Conservation (phyloP, 148 eudicot species). For the Polygonum maritimum region DNA sequence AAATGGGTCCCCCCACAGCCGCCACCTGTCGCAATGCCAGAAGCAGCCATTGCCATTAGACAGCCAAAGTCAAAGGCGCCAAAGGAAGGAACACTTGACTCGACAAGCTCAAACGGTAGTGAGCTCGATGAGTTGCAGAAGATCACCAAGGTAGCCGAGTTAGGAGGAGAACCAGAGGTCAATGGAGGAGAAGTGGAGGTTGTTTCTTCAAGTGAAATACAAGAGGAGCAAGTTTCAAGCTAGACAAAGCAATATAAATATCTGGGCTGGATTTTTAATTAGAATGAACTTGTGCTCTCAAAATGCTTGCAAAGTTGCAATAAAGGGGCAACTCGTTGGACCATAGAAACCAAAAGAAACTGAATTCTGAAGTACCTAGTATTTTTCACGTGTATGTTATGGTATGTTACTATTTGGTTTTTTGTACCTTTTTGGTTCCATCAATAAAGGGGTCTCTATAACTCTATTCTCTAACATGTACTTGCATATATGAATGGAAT, state of each 20-base stretch:
- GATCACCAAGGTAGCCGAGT: conserved; percentile 55
- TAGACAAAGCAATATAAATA: background rate
- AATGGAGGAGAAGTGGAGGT: conserved; percentile 32
- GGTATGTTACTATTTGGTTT: background rate
- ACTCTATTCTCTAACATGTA: background rate
- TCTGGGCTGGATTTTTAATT: background rate
- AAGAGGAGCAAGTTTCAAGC: conserved; percentile 24
- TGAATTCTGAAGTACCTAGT: background rate
- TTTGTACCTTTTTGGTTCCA: background rate
- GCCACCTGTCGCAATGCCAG: conserved; percentile 40
- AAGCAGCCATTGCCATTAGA: conserved; percentile 63
- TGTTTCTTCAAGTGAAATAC: conserved; percentile 40
- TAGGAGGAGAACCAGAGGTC: conserved; percentile 36
- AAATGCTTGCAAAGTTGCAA: too few species aligned
- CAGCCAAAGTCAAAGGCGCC: conserved; percentile 38
- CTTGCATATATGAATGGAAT: too few species aligned
- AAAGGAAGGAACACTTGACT: conserved; percentile 33
- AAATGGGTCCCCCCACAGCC: conserved; percentile 64
- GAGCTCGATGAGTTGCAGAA: conserved; percentile 62
- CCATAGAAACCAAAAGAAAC: background rate
- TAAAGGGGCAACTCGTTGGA: too few species aligned
- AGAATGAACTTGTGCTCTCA: background rate
- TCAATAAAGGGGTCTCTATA: background rate
- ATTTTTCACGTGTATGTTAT: background rate
- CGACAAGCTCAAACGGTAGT: conserved; percentile 21